Base-by-base conservation (phyloP, 1,284 basidiomycete species). In the Anthracocystis panici-leucophaei region DNA sequence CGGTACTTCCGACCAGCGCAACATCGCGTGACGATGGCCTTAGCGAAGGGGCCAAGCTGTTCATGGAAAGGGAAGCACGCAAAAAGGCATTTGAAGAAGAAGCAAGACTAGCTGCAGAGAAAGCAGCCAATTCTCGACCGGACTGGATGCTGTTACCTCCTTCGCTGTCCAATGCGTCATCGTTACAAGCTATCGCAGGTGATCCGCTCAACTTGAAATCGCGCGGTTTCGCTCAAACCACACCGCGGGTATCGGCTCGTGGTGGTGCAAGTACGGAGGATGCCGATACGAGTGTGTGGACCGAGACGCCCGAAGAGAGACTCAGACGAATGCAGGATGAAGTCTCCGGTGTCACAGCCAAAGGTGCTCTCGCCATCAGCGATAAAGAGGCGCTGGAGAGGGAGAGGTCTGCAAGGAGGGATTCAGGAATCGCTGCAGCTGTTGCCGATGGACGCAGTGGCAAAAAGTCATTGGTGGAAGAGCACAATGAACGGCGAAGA, bases 101-200 rank as follows among this genome's bases (percentile, higher is more conserved):
- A 8, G 74, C 70, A 5, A 44, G 55, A 7, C 12, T 57, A 2
- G 65, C 74, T 2, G 61, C 63, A 11, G 59, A 68, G 50, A 65
- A 60, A 31, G 74, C 63, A 3, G 65, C 72, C 38, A 76, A 51
- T 12, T 66, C 68, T 20, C 58, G 77, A 12, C 69, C 73, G 1
- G 77, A 79, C 38, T 79, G 77, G 77, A 79, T 79, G 77, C 71
- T 79, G 3, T 31, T 69, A 8, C 75, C 75, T 11, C 77, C 77
- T 3, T 68, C 70, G 33, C 25, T 68, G 6, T 58, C 61, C 14
- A 66, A 72, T 48, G 27, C 62, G 1, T 67, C 77, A 2, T 73
- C 74, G 38, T 56, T 75, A 29, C 63, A 63, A 11, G 50, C 65
- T 2, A 57, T 73, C 3, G 65, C 65, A 1, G 69, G 64, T 0